A percentile compares a stretch with the other conserved stretches of the same genome.
Evolutionary conservation across 2,329 filamentous ascomycete species (phyloP).

Genomic region (Boeremia exigua): DNA sequence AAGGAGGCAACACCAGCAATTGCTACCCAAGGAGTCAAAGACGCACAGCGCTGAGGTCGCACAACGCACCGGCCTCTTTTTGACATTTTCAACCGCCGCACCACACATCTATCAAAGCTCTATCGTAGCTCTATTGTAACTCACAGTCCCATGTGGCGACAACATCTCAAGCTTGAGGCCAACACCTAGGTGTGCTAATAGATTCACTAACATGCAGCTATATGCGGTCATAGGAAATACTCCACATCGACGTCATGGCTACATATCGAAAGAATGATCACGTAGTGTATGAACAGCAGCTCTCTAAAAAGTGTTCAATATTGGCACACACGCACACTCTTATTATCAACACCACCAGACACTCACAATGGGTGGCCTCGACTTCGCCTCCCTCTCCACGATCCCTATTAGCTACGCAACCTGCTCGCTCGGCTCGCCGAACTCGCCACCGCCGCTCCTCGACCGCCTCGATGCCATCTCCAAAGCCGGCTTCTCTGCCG

Average conservation of each 20-base stretch:
- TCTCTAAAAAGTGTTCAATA: neutral
- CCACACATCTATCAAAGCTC: too few species aligned
- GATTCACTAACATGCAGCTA: slow-evolving; percentile 1
- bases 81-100: too few species aligned
- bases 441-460: slow-evolving; percentile 57
- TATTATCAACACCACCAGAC: neutral
- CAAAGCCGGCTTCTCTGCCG: slow-evolving; percentile 69
- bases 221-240: slow-evolving; percentile 19
- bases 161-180: too few species aligned
- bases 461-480: slow-evolving; percentile 68
- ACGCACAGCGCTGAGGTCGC: too few species aligned
- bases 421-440: slow-evolving; percentile 59
- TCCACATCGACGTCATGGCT: slow-evolving; percentile 36
- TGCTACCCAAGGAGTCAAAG: too few species aligned
- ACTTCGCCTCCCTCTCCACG: slow-evolving; percentile 42
- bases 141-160: too few species aligned
- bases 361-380: slow-evolving; percentile 41
- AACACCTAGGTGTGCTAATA: neutral
- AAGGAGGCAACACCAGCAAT: too few species aligned
- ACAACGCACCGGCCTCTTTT: too few species aligned
- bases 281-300: neutral
- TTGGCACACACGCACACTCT: neutral
- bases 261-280: slow-evolving; percentile 19
- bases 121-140: too few species aligned
- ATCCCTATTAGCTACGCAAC: slow-evolving; percentile 63